Evolutionary conservation across 2,329 filamentous ascomycete genomes (phyloP).

Genomic region (Chrysoporthe puriensis): DNA sequence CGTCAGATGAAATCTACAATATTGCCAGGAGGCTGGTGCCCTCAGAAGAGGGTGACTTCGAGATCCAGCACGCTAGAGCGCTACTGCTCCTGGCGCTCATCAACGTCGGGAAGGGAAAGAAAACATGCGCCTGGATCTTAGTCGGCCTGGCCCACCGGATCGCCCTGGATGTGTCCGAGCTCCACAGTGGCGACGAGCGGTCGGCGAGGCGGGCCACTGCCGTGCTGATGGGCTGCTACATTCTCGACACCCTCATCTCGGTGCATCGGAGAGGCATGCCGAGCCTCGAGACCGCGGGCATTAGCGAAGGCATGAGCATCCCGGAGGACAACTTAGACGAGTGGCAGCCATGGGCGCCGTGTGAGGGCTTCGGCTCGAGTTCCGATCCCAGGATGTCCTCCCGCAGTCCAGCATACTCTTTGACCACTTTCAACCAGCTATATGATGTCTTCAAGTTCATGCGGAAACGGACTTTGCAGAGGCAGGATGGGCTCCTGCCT

Average conservation of each 20-base stretch:
- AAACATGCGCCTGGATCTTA: slow-evolving; percentile 64
- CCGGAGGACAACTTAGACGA: slow-evolving; percentile 72
- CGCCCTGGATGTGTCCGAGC: slow-evolving; percentile 39
- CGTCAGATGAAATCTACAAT: slow-evolving; percentile 50
- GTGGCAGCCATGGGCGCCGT: slow-evolving; percentile 72
- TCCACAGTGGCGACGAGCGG: slow-evolving; percentile 22
- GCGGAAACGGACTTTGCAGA: slow-evolving; percentile 30
- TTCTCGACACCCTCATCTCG: slow-evolving; percentile 63
- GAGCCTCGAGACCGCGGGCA: slow-evolving; percentile 52
- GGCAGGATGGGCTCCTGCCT: slow-evolving; percentile 16
- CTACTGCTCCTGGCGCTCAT: slow-evolving; percentile 64
- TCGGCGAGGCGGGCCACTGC: slow-evolving; percentile 34
- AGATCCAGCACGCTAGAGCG: slow-evolving; percentile 58
- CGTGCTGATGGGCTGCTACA: slow-evolving; percentile 58
- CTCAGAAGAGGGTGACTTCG: slow-evolving; percentile 50
- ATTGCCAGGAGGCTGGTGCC: slow-evolving; percentile 55
- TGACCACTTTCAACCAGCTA: slow-evolving; percentile 49
- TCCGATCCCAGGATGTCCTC: slow-evolving; percentile 31
- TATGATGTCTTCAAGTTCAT: slow-evolving; percentile 44
- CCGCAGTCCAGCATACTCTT: slow-evolving; percentile 40
- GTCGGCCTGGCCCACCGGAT: slow-evolving; percentile 66
- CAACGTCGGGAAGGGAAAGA: slow-evolving; percentile 62
- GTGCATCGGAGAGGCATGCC: slow-evolving; percentile 53
- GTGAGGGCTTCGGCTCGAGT: slow-evolving; percentile 41
- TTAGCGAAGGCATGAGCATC: slow-evolving; percentile 49